Base-by-base conservation (phyloP, 1,284 basidiomycete species). In the Crepidotus sp. region DNA sequence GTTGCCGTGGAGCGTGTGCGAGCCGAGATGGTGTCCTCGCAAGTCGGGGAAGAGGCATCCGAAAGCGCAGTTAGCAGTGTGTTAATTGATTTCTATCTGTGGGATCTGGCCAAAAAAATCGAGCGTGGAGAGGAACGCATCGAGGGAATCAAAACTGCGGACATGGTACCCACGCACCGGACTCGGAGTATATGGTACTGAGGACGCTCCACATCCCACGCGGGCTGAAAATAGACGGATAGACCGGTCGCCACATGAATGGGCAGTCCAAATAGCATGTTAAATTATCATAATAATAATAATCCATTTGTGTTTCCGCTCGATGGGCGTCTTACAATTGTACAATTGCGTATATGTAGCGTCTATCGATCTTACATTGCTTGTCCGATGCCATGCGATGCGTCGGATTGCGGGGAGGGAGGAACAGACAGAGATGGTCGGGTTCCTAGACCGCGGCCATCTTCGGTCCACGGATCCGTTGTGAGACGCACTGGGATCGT, bases 101-200 rank as follows among this genome's bases (percentile, higher is more conserved):
- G 87, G 87, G 87, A 91, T 60, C 58, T 87, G 42, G 87, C 84
- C 26, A 89, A 90, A 63, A 71, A 71, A 48, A 65, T 88, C 6
- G 84, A 88, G 60, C 62, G 52, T 26, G 78, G 76, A 9, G 65
- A 73, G 38, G 75, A 80, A 39, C 63, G 58, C 52, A 65, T 83
- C 4, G 69, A 77, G 17, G 76, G 73, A 0, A 65, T 81, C 6
- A 60, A 73, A 45, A 80, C 77, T 3, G 64, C 61, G n/a, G 67
- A 72, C 42, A 68, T 82, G 47, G 62, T 82, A 10, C 83, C 85
- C 22, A 74, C 77, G 19, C 86, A 91, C 59, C 72, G 83, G 42
- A 90, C 83, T 15, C 70, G 87, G 60, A 84, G 83, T 55, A 82
- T 85, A 34, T 90, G 84, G 83, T 90, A 90, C 62, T 91, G n/a